phyloP scores from a whole-genome alignment of 352 stramenopile species.

The Globisporangium nunn region DNA sequence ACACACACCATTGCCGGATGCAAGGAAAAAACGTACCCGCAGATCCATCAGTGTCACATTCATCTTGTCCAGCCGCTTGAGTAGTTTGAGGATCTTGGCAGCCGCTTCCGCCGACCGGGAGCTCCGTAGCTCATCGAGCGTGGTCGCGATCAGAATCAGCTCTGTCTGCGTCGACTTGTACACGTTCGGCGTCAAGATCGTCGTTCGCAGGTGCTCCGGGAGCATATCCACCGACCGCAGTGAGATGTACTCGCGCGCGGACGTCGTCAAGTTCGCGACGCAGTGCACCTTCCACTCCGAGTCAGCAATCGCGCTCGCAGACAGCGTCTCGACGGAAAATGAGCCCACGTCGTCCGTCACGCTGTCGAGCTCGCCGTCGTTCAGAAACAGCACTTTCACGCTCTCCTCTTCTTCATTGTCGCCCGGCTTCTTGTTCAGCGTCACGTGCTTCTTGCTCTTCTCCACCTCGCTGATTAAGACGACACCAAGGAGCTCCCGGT shows the following conservation, averaged over 20 bases:
- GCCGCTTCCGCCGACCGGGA: constrained; percentile 16
- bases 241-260: constrained; percentile 74
- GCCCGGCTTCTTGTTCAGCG: constrained; percentile 29
- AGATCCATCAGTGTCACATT: constrained; percentile 74
- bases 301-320: constrained; percentile 53
- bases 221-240: constrained; percentile 81
- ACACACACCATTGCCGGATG: constrained; percentile 2
- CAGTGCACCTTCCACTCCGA: constrained; percentile 76
- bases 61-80: constrained; percentile 66
- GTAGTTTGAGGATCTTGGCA: constrained; percentile 46
- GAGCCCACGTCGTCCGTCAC: constrained; percentile 46
- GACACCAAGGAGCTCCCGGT: constrained; percentile 62
- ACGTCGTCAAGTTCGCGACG: constrained; percentile 73
- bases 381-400: constrained; percentile 72
- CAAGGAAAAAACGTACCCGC: constrained; percentile 27
- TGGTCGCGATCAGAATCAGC: constrained; percentile 53
- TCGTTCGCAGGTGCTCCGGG: constrained; percentile 67
- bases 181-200: constrained; percentile 69
- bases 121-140: constrained; percentile 51
- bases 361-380: constrained; percentile 71
- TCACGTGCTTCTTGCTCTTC: constrained; percentile 41
- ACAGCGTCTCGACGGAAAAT: constrained; percentile 61
- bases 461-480: constrained; percentile 72
- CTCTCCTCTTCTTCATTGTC: constrained; percentile 53
- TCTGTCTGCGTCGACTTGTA: constrained; percentile 80